Evolutionary conservation across 2,329 filamentous ascomycete species (phyloP), one percentile per base, ranked within the genome.

Genomic region (Coniochaeta pulveracea): DNA sequence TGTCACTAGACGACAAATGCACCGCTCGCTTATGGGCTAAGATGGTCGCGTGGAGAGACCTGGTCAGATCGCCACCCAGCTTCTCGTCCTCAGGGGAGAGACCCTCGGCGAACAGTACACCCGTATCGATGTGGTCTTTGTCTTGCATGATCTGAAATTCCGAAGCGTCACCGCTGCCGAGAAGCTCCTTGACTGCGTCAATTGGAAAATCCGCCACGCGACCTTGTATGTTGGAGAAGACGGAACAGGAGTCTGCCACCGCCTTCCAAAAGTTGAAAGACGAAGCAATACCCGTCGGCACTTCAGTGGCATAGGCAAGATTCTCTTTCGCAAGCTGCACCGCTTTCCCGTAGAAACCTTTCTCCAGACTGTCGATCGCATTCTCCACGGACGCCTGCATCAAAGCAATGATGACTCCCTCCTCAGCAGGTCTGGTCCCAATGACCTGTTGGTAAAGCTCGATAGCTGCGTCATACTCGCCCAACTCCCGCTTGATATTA

Each of bases 251-350:
- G 59, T 96, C 91, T 5, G 80, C 91, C 6, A 95, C 66, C 5
- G 81, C 76, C 54, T 93, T 96, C 91, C 93, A 98, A 35, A 94
- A 71, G 51, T 96, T 98, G 61, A 96, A 95, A 1, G 84, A 80
- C 33, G 79, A 67, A 4, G 72, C 61, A 29, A 80, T 72, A 26
- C 66, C 64, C 21, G 68, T 60, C 2, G 69, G 69, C 23, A 88
- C 73, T 4, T 62, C 60, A 5, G 62, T 60, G 1, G 85, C 84
- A 36, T 82, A 76, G 9, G 69, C 53, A 33, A 98, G 72, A 1
- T 79, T 78, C 35, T 80, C 69, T 10, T 60, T 60, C 3, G 85
- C 84, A 38, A 82, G 73, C 40, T 80, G 69, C 4, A 80, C 64
- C 3, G 88, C 79, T 50, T 88, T 83, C 26, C 91, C 86, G 52